These are phyloP conservation scores for Cadophora malorum DNA, from an alignment of 2,329 filamentous ascomycete species.

Conservation along the genomic window DNA sequence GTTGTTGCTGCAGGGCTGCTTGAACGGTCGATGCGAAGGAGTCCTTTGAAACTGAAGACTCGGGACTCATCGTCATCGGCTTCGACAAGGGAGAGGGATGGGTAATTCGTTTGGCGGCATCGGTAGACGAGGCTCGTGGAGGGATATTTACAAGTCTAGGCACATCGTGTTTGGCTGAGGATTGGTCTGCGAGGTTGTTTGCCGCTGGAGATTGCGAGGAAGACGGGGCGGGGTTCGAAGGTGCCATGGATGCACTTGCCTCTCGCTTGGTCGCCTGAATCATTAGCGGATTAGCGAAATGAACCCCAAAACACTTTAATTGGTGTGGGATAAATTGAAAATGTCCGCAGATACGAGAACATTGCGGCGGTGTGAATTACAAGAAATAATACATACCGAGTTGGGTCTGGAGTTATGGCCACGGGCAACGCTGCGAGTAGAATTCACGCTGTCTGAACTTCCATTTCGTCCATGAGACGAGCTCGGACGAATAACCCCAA, in stretches of 20 bases:
- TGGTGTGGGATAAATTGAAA: constrained; percentile 44
- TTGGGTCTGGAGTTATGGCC: constrained; percentile 64
- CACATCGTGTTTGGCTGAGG: constrained; percentile 58
- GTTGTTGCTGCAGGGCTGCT: constrained; percentile 43
- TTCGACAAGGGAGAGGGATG: constrained; percentile 79
- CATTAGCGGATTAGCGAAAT: constrained; percentile 53
- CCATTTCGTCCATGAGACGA: constrained; percentile 51
- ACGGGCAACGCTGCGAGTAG: constrained; percentile 60
- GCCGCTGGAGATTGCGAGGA: constrained; percentile 44
- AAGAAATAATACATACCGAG: constrained; percentile 62
- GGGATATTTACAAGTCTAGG: constrained; percentile 63
- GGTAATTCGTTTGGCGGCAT: constrained; percentile 65
- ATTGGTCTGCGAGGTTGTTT: constrained; percentile 51
- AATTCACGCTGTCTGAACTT: constrained; percentile 70
- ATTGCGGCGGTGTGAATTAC: constrained; percentile 33
- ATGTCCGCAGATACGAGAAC: constrained; percentile 13
- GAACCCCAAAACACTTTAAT: constrained; percentile 36
- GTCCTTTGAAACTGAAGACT: constrained; percentile 52
- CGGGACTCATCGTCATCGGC: constrained; percentile 67
- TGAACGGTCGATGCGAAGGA: constrained; percentile 48
- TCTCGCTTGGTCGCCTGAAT: constrained; percentile 66
- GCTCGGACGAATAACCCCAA: constrained; percentile 36
- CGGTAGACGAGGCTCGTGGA: constrained; percentile 65
- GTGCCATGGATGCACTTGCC: constrained; percentile 51
- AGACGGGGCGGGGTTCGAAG: constrained; percentile 52